Base-by-base conservation (phyloP, 1,139 yeast genomes). In the Geotrichum restrictum region DNA sequence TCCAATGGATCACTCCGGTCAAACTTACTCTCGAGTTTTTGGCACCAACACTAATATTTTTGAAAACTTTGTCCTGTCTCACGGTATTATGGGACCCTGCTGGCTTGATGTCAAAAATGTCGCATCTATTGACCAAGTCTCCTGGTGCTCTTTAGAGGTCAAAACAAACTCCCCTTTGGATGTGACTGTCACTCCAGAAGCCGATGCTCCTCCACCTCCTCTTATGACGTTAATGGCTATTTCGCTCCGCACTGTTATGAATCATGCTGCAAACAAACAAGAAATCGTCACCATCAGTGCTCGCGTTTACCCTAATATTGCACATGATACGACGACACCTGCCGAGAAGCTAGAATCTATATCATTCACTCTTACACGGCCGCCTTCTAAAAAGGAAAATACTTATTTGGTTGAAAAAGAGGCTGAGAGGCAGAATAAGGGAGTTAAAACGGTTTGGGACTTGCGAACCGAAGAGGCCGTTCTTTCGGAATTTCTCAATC, bases 31-130 rank as follows among this genome's bases (percentile, higher is more conserved):
- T 21, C 85, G 80, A 56, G 88, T 88, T 3, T 89, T 91, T 71
- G 98, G 98, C 45, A 76, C 88, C 3, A 80, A 77, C 56, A 71
- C 94, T 2, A 77, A 78, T 54, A 74, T 88, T 39, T 89, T 93
- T 69, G 98, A 93, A 70, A 78, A 88, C 13, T 88, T 93, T 70
- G 95, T 88, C 11, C 66, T 89, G 31, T 88, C 85, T 66, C 78
- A 87, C 61, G 83, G 85, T 59, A 77, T 93, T 41, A 89, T 89
- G 96, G 99, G 99, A 4, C 99, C 99, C 1, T 89, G 98, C 66
- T 93, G 98, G 98, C 73, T 93, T 51, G 85, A 85, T 51, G 74
- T 94, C 48, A 73, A 76, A 41, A 81, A 84, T 59, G 85, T 87
- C 60, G 67, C 70, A 19, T 68, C 81, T 1, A 72, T 84, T 54